Evolutionary conservation across 2,329 filamentous ascomycete species (phyloP), one percentile per base, ranked within the genome.

Genomic region (Furcasterigmium sp.): DNA sequence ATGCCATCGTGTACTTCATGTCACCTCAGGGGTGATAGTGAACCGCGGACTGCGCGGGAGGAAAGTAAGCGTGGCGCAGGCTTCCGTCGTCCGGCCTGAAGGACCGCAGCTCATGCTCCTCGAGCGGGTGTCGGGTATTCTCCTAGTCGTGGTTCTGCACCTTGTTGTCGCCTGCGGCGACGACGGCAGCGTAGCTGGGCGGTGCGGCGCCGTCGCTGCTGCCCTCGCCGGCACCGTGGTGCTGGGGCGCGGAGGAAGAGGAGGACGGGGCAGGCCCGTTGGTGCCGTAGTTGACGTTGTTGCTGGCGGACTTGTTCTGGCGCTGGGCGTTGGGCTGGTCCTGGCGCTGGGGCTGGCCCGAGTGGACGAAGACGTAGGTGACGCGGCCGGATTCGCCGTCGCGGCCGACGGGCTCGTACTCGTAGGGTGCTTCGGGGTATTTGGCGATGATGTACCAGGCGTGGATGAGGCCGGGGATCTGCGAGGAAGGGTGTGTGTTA

Each of bases 381-480:
- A 91, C 81, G 47, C 73, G 76, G 53, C 76, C 71, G 53, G 70
- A 67, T 52, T 77, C 75, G 55, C 60, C 54, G 56, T 79, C 76
- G 42, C 82, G 78, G 5, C 42, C 41, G 32, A 86, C 62, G 40
- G 72, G 68, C 53, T 87, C 79, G 66, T 93, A 90, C 50, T 85
- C 80, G 63, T 77, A 78, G 46, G 83, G 74, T 32, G 77, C 53
- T 48, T 96, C 91, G 46, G 93, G 93, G 63, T 85, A 87, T 60
- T 87, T 85, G 57, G 87, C 80, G 67, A 98, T 96, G 66, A 97
- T 95, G 76, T 97, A 98, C 91, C 93, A 97, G 50, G 91, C 81
- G 70, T 98, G 93, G 3, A 98, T 71, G 39, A 97, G 84, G 48
- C 91, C 91, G 17, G 91, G 91, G 47, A 97, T 66, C 70, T 76